Base-by-base conservation (phyloP, 169 alveolate species). In the Plasmodium vivax region DNA sequence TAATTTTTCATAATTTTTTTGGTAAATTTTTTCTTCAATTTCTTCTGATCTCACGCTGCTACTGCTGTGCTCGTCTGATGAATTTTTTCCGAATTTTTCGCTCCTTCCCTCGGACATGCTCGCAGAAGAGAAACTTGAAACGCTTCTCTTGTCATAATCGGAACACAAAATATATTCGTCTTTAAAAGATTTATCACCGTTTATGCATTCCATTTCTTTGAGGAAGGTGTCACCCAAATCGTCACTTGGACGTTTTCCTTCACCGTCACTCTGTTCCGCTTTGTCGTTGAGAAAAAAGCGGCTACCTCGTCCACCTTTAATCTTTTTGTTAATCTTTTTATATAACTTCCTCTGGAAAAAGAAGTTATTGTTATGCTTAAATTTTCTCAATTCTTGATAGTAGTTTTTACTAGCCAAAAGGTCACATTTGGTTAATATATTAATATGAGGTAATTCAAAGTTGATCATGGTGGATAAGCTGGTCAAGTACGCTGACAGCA, bases 381-480 rank as follows among this genome's bases (percentile, higher is more conserved):
- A 77, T 41, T 91, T 88, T 32, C 94, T 80, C 19, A 93, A 95
- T 62, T 97, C 96, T 82, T 92, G 73, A 75, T 92, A 92, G 75
- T 92, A 92, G 30, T 92, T 92, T 83, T 72, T 81, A 34, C 95
- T 92, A 14, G 51, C 30, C 34, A 98, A 82, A n/a, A 98, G 95
- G 84, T 99, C 99, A 85, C 99, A 98, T 96, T 99, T 99, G 41
- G 99, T 98, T 82, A 99, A 96, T 34, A 99, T 97, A 72, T 98
- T 99, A 47, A 99, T 81, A 95, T 98, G 99, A 9, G 99, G 99
- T 58, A 98, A 94, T 71, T 98, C 99, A 74, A 99, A 96, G 85
- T 98, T 98, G 30, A 98, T 98, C 99, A 99, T 99, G 23, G 99
- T 98, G 12, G 99, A 97, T 16, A 98, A 95, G 71, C 99, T 98